A percentile compares a stretch with the other conserved stretches of the same genome.
Evolutionary conservation across 192 early-diverging fungal species (phyloP).

Genomic region (Backusella morwellensis): DNA sequence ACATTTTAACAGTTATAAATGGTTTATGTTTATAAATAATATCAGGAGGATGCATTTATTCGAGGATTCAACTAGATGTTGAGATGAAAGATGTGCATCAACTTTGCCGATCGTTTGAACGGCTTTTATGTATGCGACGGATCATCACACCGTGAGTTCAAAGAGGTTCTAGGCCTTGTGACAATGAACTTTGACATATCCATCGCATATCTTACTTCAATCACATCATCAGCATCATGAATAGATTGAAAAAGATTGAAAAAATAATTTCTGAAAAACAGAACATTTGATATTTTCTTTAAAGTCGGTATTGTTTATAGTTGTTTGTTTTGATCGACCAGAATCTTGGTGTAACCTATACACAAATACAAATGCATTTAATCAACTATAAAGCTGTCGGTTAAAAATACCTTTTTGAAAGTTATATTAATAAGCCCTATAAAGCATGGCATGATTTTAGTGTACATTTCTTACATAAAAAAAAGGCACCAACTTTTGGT

Average conservation of each 20-base stretch:
- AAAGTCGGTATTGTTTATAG: background rate
- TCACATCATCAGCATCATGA: background rate
- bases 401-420: background rate
- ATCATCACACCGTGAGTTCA: background rate
- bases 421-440: background rate
- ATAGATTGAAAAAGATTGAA: no score
- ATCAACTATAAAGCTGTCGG: background rate
- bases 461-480: background rate
- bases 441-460: background rate
- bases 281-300: background rate
- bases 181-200: background rate
- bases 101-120: background rate
- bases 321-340: background rate
- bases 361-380: background rate
- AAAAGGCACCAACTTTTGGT: background rate
- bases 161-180: background rate
- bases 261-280: background rate
- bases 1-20: background rate
- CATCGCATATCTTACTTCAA: background rate
- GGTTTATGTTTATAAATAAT: background rate
- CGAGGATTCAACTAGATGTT: background rate
- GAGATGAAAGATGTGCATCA: background rate
- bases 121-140: background rate
- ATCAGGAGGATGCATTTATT: background rate
- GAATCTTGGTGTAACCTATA: background rate